Base-by-base conservation (phyloP, 371 early-diverging fungal species). In the Mortierella sp. region DNA sequence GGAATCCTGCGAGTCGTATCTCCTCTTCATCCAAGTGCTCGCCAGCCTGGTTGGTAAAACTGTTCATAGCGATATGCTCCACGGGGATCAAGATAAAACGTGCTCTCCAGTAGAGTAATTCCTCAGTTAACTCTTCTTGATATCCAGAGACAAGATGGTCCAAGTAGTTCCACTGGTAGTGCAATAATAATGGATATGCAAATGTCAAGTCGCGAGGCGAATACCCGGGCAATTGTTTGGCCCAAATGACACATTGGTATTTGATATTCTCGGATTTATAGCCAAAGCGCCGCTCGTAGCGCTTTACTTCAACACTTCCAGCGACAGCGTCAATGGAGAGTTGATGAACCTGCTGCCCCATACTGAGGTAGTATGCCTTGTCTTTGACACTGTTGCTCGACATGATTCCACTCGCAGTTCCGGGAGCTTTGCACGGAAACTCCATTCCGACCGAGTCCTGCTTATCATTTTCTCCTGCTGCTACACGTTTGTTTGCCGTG, bases 101-200 rank as follows among this genome's bases (percentile, higher is more conserved):
- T 0, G 97, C 90, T 5, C 98, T 87, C 95, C 95, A 97, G 77
- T 94, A 97, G 55, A 93, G 84, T 35, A 95, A 83, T 12, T 91
- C 87, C 52, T 96, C 96, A 0, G 91, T 94, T 72, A 96, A 78
- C 22, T 95, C 94, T 30, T 95, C 93, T 69, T 94, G 93, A 66
- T 94, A 93, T 26, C 98, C 98, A 10, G 94, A 90, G 3, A 97
- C 91, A 22, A 95, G 84, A 66, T 92, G 91, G 83, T 98, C 99
- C 30, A 97, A 85, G 55, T 93, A 95, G 75, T 97, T 99, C 99
- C 99, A 99, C 40, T 94, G 94, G 83, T 96, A 96, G 32, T 90
- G 86, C 4, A 88, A 84, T 11, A 94, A 70, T 18, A 87, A 84
- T 6, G 98, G 95, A 76, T 96, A 97, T 8, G 77, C 72, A 75